Base-by-base conservation (phyloP, 139 green algal genomes). In the Asterochloris sp. region DNA sequence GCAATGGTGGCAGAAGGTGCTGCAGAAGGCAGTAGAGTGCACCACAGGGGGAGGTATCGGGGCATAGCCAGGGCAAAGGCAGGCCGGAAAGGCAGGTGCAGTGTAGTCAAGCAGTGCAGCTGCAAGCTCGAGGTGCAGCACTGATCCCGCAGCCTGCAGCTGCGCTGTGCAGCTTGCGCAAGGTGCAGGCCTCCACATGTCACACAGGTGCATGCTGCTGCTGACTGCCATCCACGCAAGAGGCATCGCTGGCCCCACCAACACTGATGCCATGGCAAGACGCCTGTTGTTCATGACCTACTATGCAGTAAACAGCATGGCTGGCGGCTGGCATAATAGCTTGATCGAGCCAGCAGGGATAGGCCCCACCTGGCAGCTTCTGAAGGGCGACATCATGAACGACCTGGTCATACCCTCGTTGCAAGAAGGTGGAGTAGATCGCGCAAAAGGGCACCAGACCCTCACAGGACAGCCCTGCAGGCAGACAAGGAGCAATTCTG, bases 371-470 rank as follows among this genome's bases (percentile, higher is more conserved):
- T 79, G 97, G 97, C 86, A 99, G 91, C 73, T 96, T 98, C 87
- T 99, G 97, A 60, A 99, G 92, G 21, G 92, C 92, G 27, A 99
- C 96, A 85, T 99, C 97, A 80, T 99, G 97, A 73, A 99, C 95
- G 13, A 99, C 90, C 88, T 98, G 95, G 89, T 98, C 96, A 82
- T 98, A 99, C 15, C 91, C 97, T 62, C 97, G 89, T 90, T 99
- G 97, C 89, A 99, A 85, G 93, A 99, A 99, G 47, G 93, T 95
- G 4, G 94, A 98, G 89, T 99, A 99, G 87, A 99, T 98, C 78
- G 97, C 93, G 79, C 87, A 93, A 81, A 99, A 96, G 73, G 97
- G 97, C 24, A 94, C 89, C 62, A 99, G 88, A 64, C 97, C 97
- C 87, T 99, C 97, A 78, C 84, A 93, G 8, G 97, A 97, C 83